Conservation (phyloP, 495 filamentous ascomycete genomes). For the Gamarada debralockiae region DNA sequence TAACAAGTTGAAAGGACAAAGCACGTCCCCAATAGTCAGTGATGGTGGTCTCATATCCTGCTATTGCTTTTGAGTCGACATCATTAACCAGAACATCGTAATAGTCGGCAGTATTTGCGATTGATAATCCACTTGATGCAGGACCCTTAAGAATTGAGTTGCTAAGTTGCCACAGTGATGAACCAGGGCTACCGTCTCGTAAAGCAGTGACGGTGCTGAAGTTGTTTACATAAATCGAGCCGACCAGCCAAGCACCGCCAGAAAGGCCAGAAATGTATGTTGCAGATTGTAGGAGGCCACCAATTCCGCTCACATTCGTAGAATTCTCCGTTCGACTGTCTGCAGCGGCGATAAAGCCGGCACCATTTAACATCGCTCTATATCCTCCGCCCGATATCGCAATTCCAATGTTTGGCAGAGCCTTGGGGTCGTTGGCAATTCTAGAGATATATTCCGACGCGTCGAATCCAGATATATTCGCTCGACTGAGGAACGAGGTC, state of each 20-base stretch:
- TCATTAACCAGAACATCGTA: conserved; percentile 59
- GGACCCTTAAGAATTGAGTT: conserved; percentile 75
- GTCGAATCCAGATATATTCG: conserved; percentile 75
- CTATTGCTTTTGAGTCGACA: conserved; percentile 61
- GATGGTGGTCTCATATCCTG: conserved; percentile 70
- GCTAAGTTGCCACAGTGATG: conserved; percentile 68
- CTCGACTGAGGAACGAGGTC: conserved; percentile 56
- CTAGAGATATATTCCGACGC: conserved; percentile 62
- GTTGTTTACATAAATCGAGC: conserved; percentile 87
- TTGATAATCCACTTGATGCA: conserved; percentile 40
- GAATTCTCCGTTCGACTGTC: conserved; percentile 70
- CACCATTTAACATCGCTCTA: conserved; percentile 82
- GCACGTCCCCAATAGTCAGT: conserved; percentile 88
- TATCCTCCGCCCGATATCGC: conserved; percentile 73
- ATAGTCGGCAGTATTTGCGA: conserved; percentile 53
- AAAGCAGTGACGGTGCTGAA: conserved; percentile 72
- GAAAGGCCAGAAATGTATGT: conserved; percentile 86
- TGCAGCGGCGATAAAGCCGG: conserved; percentile 81
- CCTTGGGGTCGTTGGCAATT: conserved; percentile 48
- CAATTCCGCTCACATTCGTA: conserved; percentile 65
- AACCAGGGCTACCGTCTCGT: conserved; percentile 49
- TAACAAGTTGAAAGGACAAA: conserved; percentile 79
- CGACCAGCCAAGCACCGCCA: conserved; percentile 85
- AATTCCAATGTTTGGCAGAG: conserved; percentile 61
- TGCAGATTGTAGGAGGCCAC: conserved; percentile 77